phyloP scores from a whole-genome alignment of 805 yeast species.

The Scheffersomyces coipomensis region DNA sequence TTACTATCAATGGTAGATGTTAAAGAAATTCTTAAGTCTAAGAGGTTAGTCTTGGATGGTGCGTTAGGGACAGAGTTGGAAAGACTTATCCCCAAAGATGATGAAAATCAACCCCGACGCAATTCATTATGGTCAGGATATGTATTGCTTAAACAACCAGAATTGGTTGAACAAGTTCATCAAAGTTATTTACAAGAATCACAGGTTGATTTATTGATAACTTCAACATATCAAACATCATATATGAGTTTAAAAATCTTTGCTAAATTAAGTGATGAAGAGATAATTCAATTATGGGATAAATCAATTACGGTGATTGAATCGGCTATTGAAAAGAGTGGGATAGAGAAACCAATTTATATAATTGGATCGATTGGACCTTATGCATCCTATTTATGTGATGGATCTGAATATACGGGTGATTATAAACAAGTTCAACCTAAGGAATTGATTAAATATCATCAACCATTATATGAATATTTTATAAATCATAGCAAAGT shows the following conservation, averaged over 20 bases:
- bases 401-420: slow-evolving; percentile 76
- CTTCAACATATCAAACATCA: slow-evolving; percentile 64
- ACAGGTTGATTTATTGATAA: slow-evolving; percentile 55
- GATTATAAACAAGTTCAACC: slow-evolving; percentile 39
- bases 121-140: slow-evolving; percentile 63
- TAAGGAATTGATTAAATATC: slow-evolving; percentile 48
- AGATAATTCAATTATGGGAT: slow-evolving; percentile 18
- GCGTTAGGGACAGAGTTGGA: slow-evolving; percentile 67
- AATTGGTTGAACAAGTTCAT: slow-evolving; percentile 47
- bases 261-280: slow-evolving; percentile 14
- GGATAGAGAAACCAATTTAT: slow-evolving; percentile 8
- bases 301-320: slow-evolving; percentile 21
- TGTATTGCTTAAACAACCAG: slow-evolving; percentile 45
- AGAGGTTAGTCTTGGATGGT: slow-evolving; percentile 46
- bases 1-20: slow-evolving; percentile 10
- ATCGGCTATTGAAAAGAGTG: slow-evolving; percentile 11
- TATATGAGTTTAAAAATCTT: slow-evolving; percentile 33
- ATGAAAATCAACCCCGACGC: slow-evolving; percentile 19
- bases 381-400: slow-evolving; percentile 66
- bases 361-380: slow-evolving; percentile 75
- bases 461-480: slow-evolving; percentile 39
- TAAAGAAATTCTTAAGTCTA: not conserved
- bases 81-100: slow-evolving; percentile 32
- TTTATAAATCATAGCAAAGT: slow-evolving; percentile 39
- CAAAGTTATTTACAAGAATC: slow-evolving; percentile 42